phyloP scores from a whole-genome alignment of 768 basidiomycete genomes.

The Termitomyces sp. region DNA sequence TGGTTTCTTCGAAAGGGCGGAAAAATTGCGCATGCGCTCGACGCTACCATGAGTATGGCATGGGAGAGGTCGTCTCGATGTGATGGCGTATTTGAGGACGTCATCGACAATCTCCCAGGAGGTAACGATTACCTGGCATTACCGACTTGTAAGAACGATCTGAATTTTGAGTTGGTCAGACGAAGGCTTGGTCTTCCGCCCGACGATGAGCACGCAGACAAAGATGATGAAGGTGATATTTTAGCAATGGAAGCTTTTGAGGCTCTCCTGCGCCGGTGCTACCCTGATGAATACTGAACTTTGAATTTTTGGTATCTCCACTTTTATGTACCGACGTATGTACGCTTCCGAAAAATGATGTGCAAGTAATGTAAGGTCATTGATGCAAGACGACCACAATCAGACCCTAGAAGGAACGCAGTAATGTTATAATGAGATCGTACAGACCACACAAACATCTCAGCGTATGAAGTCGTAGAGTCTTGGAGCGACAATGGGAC shows the following conservation, averaged over 20 bases:
- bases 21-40: not conserved
- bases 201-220: too few relatives aligned
- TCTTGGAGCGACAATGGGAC: not conserved
- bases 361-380: too few relatives aligned
- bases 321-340: too few relatives aligned
- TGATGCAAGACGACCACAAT: too few relatives aligned
- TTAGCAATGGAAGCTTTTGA: too few relatives aligned
- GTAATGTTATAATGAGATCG: not conserved
- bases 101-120: not conserved
- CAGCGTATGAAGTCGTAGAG: not conserved
- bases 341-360: too few relatives aligned
- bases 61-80: not conserved
- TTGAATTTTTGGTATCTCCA: too few relatives aligned
- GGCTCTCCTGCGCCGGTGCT: too few relatives aligned
- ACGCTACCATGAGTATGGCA: not conserved
- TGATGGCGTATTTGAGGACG: not conserved
- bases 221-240: too few relatives aligned
- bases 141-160: not conserved
- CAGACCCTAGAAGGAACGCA: too few relatives aligned
- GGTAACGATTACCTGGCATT: not conserved
- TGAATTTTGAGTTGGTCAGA: not conserved
- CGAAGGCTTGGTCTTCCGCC: not conserved
- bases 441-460: not conserved
- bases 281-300: too few relatives aligned
- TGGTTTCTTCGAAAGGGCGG: not conserved